Base-by-base conservation (phyloP, 192 early-diverging fungal species). In the Neocallimastix lanati region DNA sequence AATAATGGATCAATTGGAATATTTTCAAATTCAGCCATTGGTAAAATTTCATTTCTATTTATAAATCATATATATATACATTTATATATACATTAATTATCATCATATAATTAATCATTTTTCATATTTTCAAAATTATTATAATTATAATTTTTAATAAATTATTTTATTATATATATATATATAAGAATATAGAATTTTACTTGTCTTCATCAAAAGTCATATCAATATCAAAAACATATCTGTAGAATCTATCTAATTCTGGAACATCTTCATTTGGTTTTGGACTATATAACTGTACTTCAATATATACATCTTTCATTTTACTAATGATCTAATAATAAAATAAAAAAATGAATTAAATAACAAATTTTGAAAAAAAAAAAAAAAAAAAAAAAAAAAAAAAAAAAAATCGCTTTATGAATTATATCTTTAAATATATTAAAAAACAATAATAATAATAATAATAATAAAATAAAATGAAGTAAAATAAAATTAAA, bases 191-290 rank as follows among this genome's bases (percentile, higher is more conserved):
- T n/a, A n/a, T n/a, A n/a, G n/a, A n/a, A n/a, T n/a, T n/a, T 80
- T 79, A 78, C 76, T 58, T 77, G 1, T 84, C 79, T 13, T 76
- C 27, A 85, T 93, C 89, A 85, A 96, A 96, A 29, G 82, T 81
- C 6, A 90, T 89, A 40, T 88, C 84, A 5, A 84, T 82, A 16
- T 89, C 86, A 79, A 92, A 87, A 27, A 95, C 91, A 84, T 94
- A 97, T 67, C 95, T 90, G 82, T 97, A 99, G 85, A 97, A 97
- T 16, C 94, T 86, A 50, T 50, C 40, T 50, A 50, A 77, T 92
- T 94, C 28, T 96, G 82, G 0, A 96, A 95, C 12, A 95, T 81
- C 78, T 93, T 91, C 2, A 86, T 87, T 25, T 91, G 27, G 18
- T 81, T 79, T 0, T 81, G 50, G 12, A 80, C 28, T 13, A 95